Percentiles rank a stretch among this genome's conserved stretches.
phyloP scores from a whole-genome alignment of 108 stramenopile genomes.

The Conticribra weissflogii region DNA sequence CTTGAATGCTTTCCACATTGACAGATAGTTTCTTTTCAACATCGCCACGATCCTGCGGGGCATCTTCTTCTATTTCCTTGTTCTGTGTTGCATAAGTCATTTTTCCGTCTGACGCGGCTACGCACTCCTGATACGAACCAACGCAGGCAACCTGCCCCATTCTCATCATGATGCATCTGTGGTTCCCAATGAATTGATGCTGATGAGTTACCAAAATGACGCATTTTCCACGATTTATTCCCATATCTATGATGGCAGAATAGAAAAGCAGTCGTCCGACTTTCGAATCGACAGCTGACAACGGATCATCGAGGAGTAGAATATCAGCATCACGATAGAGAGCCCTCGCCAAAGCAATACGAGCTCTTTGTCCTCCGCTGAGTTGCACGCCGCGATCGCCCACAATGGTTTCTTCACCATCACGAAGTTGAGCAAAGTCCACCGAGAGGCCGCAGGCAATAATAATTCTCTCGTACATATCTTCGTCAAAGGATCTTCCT shows the following conservation, averaged over 20 bases:
- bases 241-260: conserved; percentile 71
- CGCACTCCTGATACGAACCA: conserved; percentile 76
- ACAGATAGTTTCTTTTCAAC: background rate
- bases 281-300: conserved; percentile 94
- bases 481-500: conserved; percentile 53
- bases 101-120: conserved; percentile 58
- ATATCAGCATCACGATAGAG: conserved; percentile 76
- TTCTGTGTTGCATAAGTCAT: conserved; percentile 38
- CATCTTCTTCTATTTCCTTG: conserved; percentile 22
- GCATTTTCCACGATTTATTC: conserved; percentile 61
- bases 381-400: conserved; percentile 94
- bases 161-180: conserved; percentile 77
- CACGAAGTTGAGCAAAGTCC: conserved; percentile 71
- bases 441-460: conserved; percentile 75
- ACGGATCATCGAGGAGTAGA: conserved; percentile 89
- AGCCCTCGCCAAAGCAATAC: conserved; percentile 84
- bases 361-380: conserved; percentile 93
- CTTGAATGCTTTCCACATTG: background rate
- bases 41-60: background rate
- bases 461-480: conserved; percentile 69
- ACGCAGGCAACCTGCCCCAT: conserved; percentile 60
- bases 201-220: conserved; percentile 93
- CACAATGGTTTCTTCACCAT: conserved; percentile 87
- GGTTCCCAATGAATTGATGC: conserved; percentile 82
- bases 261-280: conserved; percentile 86